These are phyloP conservation scores for Boletus sp. DNA, from an alignment of 768 basidiomycete genomes.

Conservation along the genomic window DNA sequence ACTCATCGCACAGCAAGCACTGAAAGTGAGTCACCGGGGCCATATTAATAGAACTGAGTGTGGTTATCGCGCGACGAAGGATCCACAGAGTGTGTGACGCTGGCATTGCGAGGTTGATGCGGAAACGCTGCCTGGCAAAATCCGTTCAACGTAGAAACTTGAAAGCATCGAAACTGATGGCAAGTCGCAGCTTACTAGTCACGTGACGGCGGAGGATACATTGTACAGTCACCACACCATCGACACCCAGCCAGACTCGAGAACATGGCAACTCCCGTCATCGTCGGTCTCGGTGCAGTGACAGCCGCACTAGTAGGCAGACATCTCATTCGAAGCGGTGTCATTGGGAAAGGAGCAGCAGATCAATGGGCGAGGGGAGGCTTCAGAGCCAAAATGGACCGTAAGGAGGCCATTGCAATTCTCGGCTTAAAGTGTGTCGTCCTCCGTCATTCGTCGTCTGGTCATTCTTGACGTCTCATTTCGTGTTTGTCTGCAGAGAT, in stretches of 20 bases:
- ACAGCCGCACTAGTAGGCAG: constrained; percentile 74
- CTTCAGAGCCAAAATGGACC: constrained; percentile 95
- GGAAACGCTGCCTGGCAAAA: not conserved
- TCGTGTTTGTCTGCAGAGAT: constrained; percentile 53
- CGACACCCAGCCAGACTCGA: not conserved
- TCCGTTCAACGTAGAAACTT: not conserved
- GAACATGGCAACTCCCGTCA: constrained; percentile 72
- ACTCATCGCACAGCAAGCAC: constrained; percentile 13
- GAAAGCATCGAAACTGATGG: not conserved
- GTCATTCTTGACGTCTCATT: not conserved
- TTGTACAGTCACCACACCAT: not conserved
- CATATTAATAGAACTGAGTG: not conserved
- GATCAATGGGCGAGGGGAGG: constrained; percentile 92
- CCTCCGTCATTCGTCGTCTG: not conserved
- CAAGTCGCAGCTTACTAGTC: constrained; percentile 2
- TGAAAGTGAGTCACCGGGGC: not conserved
- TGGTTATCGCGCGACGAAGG: not conserved
- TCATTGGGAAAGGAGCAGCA: constrained; percentile 55
- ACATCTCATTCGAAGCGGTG: constrained; percentile 60
- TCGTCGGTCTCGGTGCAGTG: constrained; percentile 75
- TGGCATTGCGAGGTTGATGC: constrained; percentile 5
- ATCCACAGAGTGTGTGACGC: not conserved
- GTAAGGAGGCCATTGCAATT: constrained; percentile 87
- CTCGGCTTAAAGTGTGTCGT: constrained; percentile 83
- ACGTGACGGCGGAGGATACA: constrained; percentile 5